These are phyloP conservation scores for Pyrenochaeta sp. DNA, from an alignment of 2,329 filamentous ascomycete genomes.

Conservation along the genomic window DNA sequence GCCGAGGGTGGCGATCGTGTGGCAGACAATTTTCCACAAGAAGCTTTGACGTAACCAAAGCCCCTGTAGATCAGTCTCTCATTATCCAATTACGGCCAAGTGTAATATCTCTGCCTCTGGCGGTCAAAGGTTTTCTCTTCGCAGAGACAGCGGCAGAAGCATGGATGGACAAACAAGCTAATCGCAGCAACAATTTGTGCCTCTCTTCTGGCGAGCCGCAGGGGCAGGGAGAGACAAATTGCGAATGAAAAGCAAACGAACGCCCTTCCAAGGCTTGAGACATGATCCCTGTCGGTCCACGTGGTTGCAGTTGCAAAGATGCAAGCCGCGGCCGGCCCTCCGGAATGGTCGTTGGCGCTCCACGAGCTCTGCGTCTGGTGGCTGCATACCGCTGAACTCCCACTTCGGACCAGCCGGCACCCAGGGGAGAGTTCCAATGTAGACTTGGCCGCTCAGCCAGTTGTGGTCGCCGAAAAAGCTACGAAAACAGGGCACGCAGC, in stretches of 20 bases:
- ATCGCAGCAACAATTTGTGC: conserved; percentile 5
- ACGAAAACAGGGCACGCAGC: conserved; percentile 12
- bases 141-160: conserved; percentile 9
- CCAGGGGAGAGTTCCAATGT: conserved; percentile 5
- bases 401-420: conserved; percentile 28
- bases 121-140: conserved; percentile 9
- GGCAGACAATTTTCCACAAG: conserved; percentile 17
- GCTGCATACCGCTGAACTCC: conserved; percentile 20
- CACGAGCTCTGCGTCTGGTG: conserved; percentile 13
- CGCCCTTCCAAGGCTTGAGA: conserved; percentile 25
- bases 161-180: conserved; percentile 3
- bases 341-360: conserved; percentile 24
- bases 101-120: conserved; percentile 8
- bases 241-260: conserved; percentile 39
- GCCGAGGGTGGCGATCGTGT: conserved; percentile 27
- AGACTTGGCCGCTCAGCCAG: conserved; percentile 25
- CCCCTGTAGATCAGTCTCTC: conserved; percentile 33
- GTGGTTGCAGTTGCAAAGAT: conserved; percentile 36
- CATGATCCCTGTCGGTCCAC: conserved; percentile 39
- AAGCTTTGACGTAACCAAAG: conserved; percentile 26
- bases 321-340: conserved; percentile 17
- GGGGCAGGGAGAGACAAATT: conserved; percentile 33
- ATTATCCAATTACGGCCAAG: conserved; percentile 18
- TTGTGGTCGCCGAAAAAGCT: conserved; percentile 21
- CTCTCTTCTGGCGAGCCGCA: conserved; percentile 26